These are phyloP conservation scores for Potentilla sterilis DNA, from an alignment of 306 rosid species.

Conservation along the genomic window DNA sequence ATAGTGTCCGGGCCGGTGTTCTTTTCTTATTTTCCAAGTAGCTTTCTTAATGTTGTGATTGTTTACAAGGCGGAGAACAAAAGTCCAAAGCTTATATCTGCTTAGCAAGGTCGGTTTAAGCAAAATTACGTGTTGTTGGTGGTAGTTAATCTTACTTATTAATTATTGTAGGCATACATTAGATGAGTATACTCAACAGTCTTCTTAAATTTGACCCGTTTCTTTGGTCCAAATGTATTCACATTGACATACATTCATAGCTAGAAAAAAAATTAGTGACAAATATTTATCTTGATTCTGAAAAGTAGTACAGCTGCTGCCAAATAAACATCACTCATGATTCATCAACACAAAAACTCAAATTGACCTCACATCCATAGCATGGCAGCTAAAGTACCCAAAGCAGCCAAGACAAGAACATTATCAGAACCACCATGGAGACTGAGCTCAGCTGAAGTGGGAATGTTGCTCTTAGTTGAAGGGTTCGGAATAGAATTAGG, in stretches of 20 bases:
- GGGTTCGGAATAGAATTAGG: conserved; percentile 31
- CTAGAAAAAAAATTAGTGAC: not conserved
- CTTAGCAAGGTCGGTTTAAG: conserved; percentile 1
- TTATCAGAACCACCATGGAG: conserved; percentile 10
- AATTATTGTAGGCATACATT: not conserved
- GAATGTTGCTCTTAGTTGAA: conserved; percentile 47
- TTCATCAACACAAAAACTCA: not conserved
- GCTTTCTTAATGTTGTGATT: not conserved
- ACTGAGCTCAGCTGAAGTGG: conserved; percentile 32
- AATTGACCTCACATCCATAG: not conserved
- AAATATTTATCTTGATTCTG: not conserved
- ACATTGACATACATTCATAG: not conserved
- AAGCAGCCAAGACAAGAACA: not conserved
- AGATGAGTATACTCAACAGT: not conserved
- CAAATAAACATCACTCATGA: not conserved
- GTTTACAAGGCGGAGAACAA: not conserved
- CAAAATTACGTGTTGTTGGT: not conserved
- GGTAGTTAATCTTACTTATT: not conserved
- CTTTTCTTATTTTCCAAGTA: not conserved
- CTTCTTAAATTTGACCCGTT: conserved; percentile 1
- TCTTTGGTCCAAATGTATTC: not conserved
- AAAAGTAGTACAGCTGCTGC: not conserved
- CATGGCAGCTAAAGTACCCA: conserved; percentile 19
- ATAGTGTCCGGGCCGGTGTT: not conserved
- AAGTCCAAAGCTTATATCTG: conserved; percentile 1